Evolutionary conservation across 2,329 filamentous ascomycete genomes (phyloP), one percentile per base, ranked within the genome.

Genomic region (Botrytis sinoallii): DNA sequence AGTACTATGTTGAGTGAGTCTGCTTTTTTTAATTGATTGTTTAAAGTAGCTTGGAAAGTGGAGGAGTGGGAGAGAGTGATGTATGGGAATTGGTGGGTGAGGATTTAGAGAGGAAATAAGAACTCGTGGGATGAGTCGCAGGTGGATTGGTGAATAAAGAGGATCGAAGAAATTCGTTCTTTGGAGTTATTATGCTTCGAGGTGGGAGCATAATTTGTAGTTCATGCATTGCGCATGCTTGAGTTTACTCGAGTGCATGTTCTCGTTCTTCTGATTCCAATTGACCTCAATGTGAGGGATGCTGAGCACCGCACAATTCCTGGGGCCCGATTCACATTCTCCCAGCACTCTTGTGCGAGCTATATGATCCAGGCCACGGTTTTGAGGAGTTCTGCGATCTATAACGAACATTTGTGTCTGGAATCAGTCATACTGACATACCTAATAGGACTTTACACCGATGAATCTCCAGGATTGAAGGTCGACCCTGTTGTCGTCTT

Each of bases 401-500:
- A 42, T 52, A 22, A 59, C 25, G 35, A 25, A 25, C 12, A 64
- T 48, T 12, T 32, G 7, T 55, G 25, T 29, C 29, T 52, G 44
- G 66, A 20, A 35, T 14, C 20, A 48, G 38, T 29, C 4, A 38
- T 69, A 60, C 75, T 78, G 71, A 79, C 61, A 44, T 59, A 14
- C 9, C 25, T 18, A 61, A 61, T 75, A 94, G 92, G 90, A 85
- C 91, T 99, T 63, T 99, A 99, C 90, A 99, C 96, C 74, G 96
- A 99, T 83, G 96, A 99, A 87, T 97, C 93, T 77, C 96, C 96
- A 74, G 96, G 96, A 76, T 87, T 99, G 81, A 97, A 98, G 87
- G 96, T 99, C 77, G 96, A 99, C 84, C 96, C 96, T 35, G 96
- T 99, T 75, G 95, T 99, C 78, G 95, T 99, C 77, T 89, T 99